Percentiles rank a stretch among this genome's conserved stretches.
Conservation (phyloP, 176 grass and related monocot species). For the Eremochloa ophiuroides region DNA sequence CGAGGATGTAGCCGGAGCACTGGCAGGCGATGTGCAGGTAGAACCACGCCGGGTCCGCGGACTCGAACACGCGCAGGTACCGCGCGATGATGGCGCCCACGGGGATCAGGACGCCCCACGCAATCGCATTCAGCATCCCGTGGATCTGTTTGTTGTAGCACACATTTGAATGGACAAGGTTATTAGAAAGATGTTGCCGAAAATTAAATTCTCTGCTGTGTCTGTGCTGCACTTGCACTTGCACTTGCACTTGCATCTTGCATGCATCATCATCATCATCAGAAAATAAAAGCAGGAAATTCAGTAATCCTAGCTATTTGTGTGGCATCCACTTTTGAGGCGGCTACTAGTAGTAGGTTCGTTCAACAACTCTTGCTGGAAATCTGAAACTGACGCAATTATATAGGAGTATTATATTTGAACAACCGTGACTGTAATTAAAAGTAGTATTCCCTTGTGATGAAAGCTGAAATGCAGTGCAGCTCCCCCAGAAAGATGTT, state of each 20-base stretch:
- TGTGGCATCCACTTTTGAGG: neutral
- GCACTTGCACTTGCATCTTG: too few relatives aligned
- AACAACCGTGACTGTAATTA: too few relatives aligned
- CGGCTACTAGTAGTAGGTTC: neutral
- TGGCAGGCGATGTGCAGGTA: constrained; percentile 91
- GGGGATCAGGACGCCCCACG: constrained; percentile 84
- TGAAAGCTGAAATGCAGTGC: neutral
- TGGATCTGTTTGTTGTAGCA: constrained; percentile 48
- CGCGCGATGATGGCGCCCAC: constrained; percentile 78
- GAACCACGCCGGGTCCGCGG: constrained; percentile 85
- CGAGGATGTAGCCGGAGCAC: constrained; percentile 68
- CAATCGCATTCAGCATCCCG: constrained; percentile 66
- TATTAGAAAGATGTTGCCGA: neutral
- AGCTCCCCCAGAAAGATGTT: neutral
- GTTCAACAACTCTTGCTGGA: neutral
- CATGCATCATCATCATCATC: too few relatives aligned
- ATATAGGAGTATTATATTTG: neutral
- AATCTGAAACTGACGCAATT: neutral
- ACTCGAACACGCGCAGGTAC: constrained; percentile 71
- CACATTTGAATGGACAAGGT: too few relatives aligned
- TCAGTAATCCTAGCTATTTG: neutral
- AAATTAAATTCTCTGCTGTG: neutral
- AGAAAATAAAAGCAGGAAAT: neutral
- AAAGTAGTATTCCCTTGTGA: neutral
- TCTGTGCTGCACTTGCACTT: neutral